Conservation (phyloP, 371 early-diverging fungal genomes). For the Circinella umbellata region DNA sequence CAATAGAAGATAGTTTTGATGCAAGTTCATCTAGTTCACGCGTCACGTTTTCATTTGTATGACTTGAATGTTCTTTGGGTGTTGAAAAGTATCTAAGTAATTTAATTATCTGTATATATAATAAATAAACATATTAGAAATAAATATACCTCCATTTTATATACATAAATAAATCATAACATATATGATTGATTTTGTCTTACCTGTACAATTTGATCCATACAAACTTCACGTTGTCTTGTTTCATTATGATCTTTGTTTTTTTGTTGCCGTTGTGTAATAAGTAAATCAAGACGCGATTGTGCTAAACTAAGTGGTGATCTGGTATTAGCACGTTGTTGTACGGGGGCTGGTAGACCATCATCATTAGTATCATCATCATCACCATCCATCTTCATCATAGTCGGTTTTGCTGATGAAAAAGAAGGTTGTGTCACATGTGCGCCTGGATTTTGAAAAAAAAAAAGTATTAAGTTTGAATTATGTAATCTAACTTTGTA, state of each 20-base stretch:
- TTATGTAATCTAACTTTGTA: constrained; percentile 1
- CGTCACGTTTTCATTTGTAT: not conserved
- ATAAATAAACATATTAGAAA: not conserved
- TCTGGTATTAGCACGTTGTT: constrained; percentile 22
- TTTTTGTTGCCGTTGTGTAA: constrained; percentile 11
- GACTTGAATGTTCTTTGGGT: constrained; percentile 1
- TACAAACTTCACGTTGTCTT: constrained; percentile 12
- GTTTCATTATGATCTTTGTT: not conserved
- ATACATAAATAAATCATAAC: too few species aligned
- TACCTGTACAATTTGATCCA: constrained; percentile 24
- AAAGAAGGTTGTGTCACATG: constrained; percentile 17
- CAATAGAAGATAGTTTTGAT: constrained; percentile 27
- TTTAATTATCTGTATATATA: constrained; percentile 36
- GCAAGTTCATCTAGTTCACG: constrained; percentile 34
- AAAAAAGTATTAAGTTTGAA: not conserved
- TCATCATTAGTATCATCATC: not conserved
- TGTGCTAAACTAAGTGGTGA: constrained; percentile 45
- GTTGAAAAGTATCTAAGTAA: constrained; percentile 39
- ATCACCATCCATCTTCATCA: too few species aligned
- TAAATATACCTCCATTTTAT: too few species aligned
- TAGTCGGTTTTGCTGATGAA: not conserved
- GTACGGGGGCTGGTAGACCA: constrained; percentile 19
- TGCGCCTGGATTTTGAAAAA: constrained; percentile 18
- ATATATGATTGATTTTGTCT: too few species aligned
- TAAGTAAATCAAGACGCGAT: constrained; percentile 42